phyloP scores from a whole-genome alignment of 805 yeast genomes.

The Wickerhamiella allomyrinae region DNA sequence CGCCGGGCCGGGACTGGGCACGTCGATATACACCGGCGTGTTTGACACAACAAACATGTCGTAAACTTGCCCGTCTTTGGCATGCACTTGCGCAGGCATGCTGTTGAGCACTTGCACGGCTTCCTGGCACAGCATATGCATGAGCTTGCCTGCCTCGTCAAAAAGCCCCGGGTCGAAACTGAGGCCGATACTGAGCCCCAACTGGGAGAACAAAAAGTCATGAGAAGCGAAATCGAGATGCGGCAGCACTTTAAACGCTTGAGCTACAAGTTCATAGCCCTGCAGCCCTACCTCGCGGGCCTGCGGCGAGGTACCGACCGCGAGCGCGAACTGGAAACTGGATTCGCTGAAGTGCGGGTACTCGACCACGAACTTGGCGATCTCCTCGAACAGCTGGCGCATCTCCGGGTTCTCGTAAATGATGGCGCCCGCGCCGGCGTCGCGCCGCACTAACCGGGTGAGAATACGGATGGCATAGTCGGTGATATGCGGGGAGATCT shows the following conservation, averaged over 20 bases:
- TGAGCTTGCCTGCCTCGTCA: neutral
- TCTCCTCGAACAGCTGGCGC: neutral
- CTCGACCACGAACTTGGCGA: neutral
- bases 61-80: neutral
- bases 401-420: neutral
- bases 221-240: neutral
- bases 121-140: neutral
- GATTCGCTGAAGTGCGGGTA: neutral
- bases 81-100: neutral
- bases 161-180: neutral
- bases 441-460: neutral
- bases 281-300: neutral
- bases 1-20: neutral
- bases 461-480: neutral
- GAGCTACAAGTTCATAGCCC: neutral
- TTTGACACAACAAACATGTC: neutral
- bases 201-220: neutral
- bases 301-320: neutral
- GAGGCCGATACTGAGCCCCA: neutral
- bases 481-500: neutral
- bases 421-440: neutral
- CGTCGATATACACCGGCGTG: neutral
- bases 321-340: neutral
- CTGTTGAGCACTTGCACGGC: too few species aligned
- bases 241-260: neutral